Conservation (phyloP, 176 grass and related monocot species). For the Stipa capillata region DNA sequence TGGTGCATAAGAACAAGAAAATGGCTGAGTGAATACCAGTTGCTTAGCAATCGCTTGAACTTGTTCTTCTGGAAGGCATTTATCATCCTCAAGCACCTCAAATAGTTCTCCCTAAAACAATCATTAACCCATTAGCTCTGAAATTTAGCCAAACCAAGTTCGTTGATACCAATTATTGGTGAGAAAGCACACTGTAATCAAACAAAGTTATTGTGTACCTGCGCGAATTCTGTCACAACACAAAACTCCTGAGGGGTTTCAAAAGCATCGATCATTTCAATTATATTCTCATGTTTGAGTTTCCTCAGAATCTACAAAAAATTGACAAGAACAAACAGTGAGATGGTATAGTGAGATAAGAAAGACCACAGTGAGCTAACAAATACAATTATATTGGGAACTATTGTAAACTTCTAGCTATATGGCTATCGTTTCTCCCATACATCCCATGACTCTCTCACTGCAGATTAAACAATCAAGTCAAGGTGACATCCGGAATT, state of each 20-base stretch:
- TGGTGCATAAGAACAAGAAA: background rate
- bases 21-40: conserved; percentile 36
- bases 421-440: background rate
- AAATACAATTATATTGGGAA: too few relatives aligned
- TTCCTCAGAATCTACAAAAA: conserved; percentile 75
- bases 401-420: background rate
- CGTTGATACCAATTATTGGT: background rate
- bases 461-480: background rate
- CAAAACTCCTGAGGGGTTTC: conserved; percentile 97
- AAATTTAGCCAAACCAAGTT: background rate
- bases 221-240: conserved; percentile 95
- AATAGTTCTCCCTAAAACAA: conserved; percentile 83
- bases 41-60: conserved; percentile 99
- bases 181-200: background rate
- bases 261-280: conserved; percentile 94
- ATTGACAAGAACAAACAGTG: background rate
- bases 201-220: conserved; percentile 44
- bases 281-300: conserved; percentile 94
- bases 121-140: background rate
- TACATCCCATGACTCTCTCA: background rate
- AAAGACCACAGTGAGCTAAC: too few relatives aligned
- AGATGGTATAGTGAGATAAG: conserved; percentile 4
- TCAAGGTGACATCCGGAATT: background rate
- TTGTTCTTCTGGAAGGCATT: conserved; percentile 93
- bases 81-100: conserved; percentile 96